phyloP scores from a whole-genome alignment of 306 rosid genomes.

The Oemleria cerasiformis region DNA sequence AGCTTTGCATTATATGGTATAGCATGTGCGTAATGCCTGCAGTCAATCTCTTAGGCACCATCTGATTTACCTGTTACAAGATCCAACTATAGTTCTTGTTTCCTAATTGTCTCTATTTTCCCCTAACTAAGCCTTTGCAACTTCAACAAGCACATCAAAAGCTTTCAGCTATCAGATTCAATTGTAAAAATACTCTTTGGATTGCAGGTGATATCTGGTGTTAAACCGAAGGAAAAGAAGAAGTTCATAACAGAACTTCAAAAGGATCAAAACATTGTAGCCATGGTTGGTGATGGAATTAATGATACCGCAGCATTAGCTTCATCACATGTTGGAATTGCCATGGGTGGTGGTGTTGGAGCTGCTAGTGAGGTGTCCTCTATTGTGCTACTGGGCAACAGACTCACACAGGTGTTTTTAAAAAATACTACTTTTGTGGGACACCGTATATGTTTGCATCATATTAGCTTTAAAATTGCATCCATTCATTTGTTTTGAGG shows the following conservation, averaged over 20 bases:
- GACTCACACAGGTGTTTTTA: slow-evolving; percentile 70
- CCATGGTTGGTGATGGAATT: slow-evolving; percentile 99
- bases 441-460: neutral
- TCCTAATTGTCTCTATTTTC: too few species aligned
- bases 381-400: slow-evolving; percentile 83
- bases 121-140: neutral
- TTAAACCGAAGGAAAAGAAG: slow-evolving; percentile 80
- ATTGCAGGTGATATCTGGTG: slow-evolving; percentile 76
- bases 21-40: too few species aligned
- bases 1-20: too few species aligned
- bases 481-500: neutral
- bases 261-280: slow-evolving; percentile 60
- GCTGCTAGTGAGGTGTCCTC: slow-evolving; percentile 99
- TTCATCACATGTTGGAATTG: slow-evolving; percentile 81
- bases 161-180: neutral
- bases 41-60: too few species aligned
- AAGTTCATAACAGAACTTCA: slow-evolving; percentile 67
- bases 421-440: neutral
- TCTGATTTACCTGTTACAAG: too few species aligned
- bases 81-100: too few species aligned
- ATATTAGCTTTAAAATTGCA: neutral
- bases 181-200: slow-evolving; percentile 6
- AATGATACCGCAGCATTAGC: slow-evolving; percentile 99
- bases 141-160: neutral
- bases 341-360: slow-evolving; percentile 96